A percentile compares a stretch with the other conserved stretches of the same genome.
Conservation (phyloP, 2,329 filamentous ascomycete genomes). For the Colletotrichum tabaci region DNA sequence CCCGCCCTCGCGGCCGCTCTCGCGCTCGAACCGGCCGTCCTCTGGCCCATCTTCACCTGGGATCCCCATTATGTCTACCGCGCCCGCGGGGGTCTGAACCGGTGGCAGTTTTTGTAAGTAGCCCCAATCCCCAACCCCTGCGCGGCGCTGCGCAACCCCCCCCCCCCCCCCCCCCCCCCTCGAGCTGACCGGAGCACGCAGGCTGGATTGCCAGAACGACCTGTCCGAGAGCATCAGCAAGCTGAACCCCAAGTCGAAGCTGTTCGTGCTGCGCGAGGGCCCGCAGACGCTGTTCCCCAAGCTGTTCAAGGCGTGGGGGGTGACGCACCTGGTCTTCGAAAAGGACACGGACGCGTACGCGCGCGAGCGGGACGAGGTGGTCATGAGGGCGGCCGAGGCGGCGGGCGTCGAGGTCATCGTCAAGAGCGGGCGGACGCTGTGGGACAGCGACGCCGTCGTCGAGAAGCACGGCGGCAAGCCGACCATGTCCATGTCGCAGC, state of each 20-base stretch:
- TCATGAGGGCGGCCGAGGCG: conserved; percentile 71
- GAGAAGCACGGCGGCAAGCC: conserved; percentile 76
- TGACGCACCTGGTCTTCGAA: conserved; percentile 84
- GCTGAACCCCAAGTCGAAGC: conserved; percentile 79
- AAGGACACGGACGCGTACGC: conserved; percentile 84
- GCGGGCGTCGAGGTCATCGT: conserved; percentile 79
- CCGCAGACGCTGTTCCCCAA: conserved; percentile 81
- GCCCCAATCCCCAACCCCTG: too few relatives aligned
- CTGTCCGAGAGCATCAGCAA: conserved; percentile 77
- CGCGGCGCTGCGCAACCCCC: background rate
- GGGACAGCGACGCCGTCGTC: conserved; percentile 80
- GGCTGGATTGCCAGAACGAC: conserved; percentile 81
- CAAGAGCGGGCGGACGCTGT: conserved; percentile 77
- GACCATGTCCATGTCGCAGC: conserved; percentile 81
- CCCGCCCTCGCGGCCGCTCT: conserved; percentile 81
- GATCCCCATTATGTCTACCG: conserved; percentile 85
- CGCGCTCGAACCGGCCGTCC: conserved; percentile 75
- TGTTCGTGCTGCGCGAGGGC: conserved; percentile 80
- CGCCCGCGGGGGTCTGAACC: conserved; percentile 78
- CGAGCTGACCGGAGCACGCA: conserved; percentile 46
- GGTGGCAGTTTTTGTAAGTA: conserved; percentile 79
- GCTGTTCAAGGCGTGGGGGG: conserved; percentile 80
- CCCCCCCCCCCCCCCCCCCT: background rate
- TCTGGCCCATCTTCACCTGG: conserved; percentile 87
- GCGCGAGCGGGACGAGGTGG: conserved; percentile 72